phyloP scores from a whole-genome alignment of 208 protist species.

The Crithidia thermophila region DNA sequence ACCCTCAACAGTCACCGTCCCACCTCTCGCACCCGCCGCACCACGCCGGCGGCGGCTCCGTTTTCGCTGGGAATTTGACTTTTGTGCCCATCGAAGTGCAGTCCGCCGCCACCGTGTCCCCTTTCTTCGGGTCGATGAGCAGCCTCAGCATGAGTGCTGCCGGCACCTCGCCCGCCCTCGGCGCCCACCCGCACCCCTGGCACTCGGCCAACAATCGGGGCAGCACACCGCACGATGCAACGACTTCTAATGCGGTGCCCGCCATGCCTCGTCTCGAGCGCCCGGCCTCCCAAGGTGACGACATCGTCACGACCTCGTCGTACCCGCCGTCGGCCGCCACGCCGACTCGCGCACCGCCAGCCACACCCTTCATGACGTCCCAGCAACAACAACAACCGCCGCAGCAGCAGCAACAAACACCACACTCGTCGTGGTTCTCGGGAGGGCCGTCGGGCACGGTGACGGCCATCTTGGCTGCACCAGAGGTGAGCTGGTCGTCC shows the following conservation, averaged over 20 bases:
- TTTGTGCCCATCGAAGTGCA: constrained; percentile 29
- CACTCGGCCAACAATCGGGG: not conserved
- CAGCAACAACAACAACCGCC: no score
- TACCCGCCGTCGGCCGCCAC: not conserved
- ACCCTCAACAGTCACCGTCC: no score
- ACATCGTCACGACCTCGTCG: not conserved
- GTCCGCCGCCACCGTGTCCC: not conserved
- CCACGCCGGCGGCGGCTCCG: no score
- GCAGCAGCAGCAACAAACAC: no score
- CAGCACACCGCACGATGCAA: not conserved
- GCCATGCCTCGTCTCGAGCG: constrained; percentile 1
- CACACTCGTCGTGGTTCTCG: not conserved
- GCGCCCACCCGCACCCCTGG: no score
- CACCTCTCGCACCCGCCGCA: no score
- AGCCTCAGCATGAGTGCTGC: not conserved
- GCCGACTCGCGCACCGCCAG: not conserved
- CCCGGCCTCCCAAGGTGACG: not conserved
- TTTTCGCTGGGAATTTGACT: constrained; percentile 13
- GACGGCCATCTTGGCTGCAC: constrained; percentile 24
- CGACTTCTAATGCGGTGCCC: not conserved
- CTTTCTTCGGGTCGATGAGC: constrained; percentile 8
- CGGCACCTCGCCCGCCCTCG: not conserved
- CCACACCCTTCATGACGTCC: no score
- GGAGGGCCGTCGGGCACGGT: constrained; percentile 11
- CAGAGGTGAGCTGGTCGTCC: constrained; percentile 27